A percentile compares a stretch with the other conserved stretches of the same genome.
These are phyloP conservation scores for Pseudocercospora vitis DNA, from an alignment of 2,329 filamentous ascomycete genomes.

Conservation along the genomic window DNA sequence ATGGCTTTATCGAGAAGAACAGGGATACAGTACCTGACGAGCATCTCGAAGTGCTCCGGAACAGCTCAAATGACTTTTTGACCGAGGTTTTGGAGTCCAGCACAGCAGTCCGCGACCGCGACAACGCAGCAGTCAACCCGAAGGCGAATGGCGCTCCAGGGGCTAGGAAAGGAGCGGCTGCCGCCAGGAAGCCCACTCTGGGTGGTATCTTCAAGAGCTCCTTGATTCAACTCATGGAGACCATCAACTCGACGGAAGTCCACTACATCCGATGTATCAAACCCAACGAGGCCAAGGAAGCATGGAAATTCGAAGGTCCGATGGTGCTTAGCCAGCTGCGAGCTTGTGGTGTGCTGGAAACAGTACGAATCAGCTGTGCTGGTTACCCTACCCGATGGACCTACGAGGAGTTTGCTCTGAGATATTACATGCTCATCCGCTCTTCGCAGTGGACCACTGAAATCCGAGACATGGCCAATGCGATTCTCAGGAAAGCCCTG, in stretches of 20 bases:
- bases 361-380: slow-evolving; percentile 93
- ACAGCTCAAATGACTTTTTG: slow-evolving; percentile 82
- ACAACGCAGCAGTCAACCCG: slow-evolving; percentile 61
- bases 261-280: slow-evolving; percentile 99
- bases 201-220: slow-evolving; percentile 99
- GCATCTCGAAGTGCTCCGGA: slow-evolving; percentile 88
- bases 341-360: slow-evolving; percentile 98
- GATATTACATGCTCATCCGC: slow-evolving; percentile 97
- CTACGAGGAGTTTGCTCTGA: slow-evolving; percentile 94
- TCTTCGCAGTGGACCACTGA: slow-evolving; percentile 90
- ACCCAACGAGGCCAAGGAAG: slow-evolving; percentile 92
- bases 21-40: slow-evolving; percentile 97
- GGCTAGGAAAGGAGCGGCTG: slow-evolving; percentile 84
- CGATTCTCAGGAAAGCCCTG: slow-evolving; percentile 84
- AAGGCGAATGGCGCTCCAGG: slow-evolving; percentile 66
- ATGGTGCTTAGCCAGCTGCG: slow-evolving; percentile 98
- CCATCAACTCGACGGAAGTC: slow-evolving; percentile 96
- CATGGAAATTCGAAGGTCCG: slow-evolving; percentile 97
- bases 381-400: slow-evolving; percentile 98
- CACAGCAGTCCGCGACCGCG: slow-evolving; percentile 84
- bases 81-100: slow-evolving; percentile 81
- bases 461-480: slow-evolving; percentile 90
- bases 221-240: slow-evolving; percentile 95
- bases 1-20: slow-evolving; percentile 99
- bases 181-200: slow-evolving; percentile 93